phyloP scores from a whole-genome alignment of 1,139 yeast genomes.

The Chernovozyma aurita region DNA sequence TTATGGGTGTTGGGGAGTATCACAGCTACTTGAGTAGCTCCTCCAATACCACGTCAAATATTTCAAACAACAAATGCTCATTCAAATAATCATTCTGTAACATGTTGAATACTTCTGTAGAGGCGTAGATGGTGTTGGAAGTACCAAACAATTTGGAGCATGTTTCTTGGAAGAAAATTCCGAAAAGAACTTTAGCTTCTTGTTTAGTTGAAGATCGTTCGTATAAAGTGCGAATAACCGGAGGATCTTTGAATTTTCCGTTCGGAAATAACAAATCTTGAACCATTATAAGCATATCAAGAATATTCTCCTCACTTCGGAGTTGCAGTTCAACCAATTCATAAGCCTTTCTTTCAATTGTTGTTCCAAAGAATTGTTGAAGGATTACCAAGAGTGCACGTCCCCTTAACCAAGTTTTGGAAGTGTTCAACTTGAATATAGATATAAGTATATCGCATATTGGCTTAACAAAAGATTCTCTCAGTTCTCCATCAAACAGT shows the following conservation, averaged over 20 bases:
- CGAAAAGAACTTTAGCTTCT: slow-evolving; percentile 58
- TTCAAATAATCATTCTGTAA: slow-evolving; percentile 72
- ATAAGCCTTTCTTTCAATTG: slow-evolving; percentile 71
- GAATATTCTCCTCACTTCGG: slow-evolving; percentile 45
- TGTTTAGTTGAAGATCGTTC: slow-evolving; percentile 53
- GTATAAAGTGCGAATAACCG: slow-evolving; percentile 39
- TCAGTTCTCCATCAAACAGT: slow-evolving; percentile 28
- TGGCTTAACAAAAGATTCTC: slow-evolving; percentile 61
- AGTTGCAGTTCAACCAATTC: slow-evolving; percentile 28
- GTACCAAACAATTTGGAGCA: slow-evolving; percentile 75
- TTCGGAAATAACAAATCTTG: slow-evolving; percentile 62
- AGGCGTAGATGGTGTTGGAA: slow-evolving; percentile 60
- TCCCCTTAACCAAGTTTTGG: slow-evolving; percentile 79
- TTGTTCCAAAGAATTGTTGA: slow-evolving; percentile 84
- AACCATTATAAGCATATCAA: slow-evolving; percentile 39
- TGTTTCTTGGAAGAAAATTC: slow-evolving; percentile 55
- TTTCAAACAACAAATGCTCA: slow-evolving; percentile 54
- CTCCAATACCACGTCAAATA: slow-evolving; percentile 33
- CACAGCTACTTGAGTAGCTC: slow-evolving; percentile 15
- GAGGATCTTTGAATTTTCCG: slow-evolving; percentile 48
- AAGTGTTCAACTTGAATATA: slow-evolving; percentile 61
- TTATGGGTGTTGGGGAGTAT: too few species aligned
- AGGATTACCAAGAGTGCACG: slow-evolving; percentile 75
- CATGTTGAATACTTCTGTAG: slow-evolving; percentile 56
- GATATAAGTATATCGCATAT: slow-evolving; percentile 73